A percentile compares a stretch with the other conserved stretches of the same genome.
These are phyloP conservation scores for Pythium sp. DNA, from an alignment of 352 stramenopile species.

Conservation along the genomic window DNA sequence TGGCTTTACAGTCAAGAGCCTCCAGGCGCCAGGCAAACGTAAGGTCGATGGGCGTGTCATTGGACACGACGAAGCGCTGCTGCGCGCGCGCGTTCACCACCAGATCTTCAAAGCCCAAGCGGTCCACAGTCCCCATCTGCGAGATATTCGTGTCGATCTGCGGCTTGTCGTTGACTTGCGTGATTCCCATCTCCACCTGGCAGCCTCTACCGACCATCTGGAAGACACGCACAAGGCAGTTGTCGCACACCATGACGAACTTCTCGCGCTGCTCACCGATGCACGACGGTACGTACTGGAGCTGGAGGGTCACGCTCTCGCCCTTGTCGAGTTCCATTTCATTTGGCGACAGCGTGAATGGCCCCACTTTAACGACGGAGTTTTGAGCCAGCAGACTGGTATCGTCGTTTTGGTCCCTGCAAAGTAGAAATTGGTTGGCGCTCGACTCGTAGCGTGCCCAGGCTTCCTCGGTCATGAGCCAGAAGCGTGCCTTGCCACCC, in stretches of 20 bases:
- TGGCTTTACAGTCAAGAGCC: not conserved
- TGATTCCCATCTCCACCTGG: slow-evolving; percentile 59
- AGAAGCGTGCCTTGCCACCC: slow-evolving; percentile 63
- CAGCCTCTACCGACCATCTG: slow-evolving; percentile 63
- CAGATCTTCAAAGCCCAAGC: slow-evolving; percentile 48
- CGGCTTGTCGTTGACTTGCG: slow-evolving; percentile 35
- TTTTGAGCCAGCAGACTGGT: not conserved
- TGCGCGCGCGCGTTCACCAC: slow-evolving; percentile 26
- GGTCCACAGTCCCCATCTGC: slow-evolving; percentile 44
- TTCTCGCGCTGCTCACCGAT: slow-evolving; percentile 57
- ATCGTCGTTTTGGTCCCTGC: not conserved
- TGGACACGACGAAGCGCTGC: slow-evolving; percentile 52
- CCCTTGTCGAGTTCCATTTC: slow-evolving; percentile 47
- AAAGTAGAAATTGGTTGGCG: slow-evolving; percentile 6
- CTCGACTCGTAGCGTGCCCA: slow-evolving; percentile 43
- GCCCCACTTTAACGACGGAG: slow-evolving; percentile 21
- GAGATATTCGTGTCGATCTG: slow-evolving; percentile 40
- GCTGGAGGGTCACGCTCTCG: slow-evolving; percentile 39
- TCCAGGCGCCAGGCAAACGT: slow-evolving; percentile 53
- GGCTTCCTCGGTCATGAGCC: slow-evolving; percentile 57
- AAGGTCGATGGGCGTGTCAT: slow-evolving; percentile 67
- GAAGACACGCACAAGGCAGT: slow-evolving; percentile 74
- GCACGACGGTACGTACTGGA: slow-evolving; percentile 54
- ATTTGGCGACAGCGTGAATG: slow-evolving; percentile 58
- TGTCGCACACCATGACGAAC: slow-evolving; percentile 83